Base-by-base conservation (phyloP, 192 early-diverging fungal species). In the Podochytrium sp. region DNA sequence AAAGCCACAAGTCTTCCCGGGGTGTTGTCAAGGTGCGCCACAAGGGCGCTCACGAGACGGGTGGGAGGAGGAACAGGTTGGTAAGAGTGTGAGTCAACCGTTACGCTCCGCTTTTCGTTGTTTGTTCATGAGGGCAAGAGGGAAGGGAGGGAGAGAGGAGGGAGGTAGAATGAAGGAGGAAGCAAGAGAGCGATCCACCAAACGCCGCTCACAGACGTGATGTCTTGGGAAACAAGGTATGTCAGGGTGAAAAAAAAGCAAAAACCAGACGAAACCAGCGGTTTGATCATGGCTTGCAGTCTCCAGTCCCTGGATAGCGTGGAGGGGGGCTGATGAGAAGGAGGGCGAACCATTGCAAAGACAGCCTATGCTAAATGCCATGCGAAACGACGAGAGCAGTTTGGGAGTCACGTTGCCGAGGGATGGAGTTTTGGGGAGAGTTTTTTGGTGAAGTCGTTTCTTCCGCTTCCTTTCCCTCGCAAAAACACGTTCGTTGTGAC, bases 21-120 rank as follows among this genome's bases (percentile, higher is more conserved):
- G 30, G 0, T 6, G 52, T 25, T 23, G 7, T 23, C 52, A 55
- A n/a, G n/a, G 52, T 20, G 52, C 52, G 52, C 52, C 52, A 7
- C 5, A 55, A 23, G n/a, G 52, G 52, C 52, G 52, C 52, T 55
- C 52, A 25, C 30, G 52, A 55, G 30, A 25, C 7, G 25, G 30
- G 23, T 20, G 52, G 25, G 52, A 55, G 52, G 52, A 55, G 52
- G 52, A 55, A 55, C 52, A 55, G 23, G 52, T 55, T 23, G 52
- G 7, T 25, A 23, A 55, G 7, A 20, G 10, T n/a, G n/a, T 27
- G 5, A 5, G 30, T 20, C 12, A 55, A 55, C 7, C 52, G 12
- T 7, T 55, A 20, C 52, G 30, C 52, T 25, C 52, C 52, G 52
- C 52, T 55, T 55, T 55, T 10, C 52, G 52, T 0, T 55, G 10